A percentile compares a stretch with the other conserved stretches of the same genome.
Conservation (phyloP, 768 basidiomycete species). For the Amylocystis lapponica region DNA sequence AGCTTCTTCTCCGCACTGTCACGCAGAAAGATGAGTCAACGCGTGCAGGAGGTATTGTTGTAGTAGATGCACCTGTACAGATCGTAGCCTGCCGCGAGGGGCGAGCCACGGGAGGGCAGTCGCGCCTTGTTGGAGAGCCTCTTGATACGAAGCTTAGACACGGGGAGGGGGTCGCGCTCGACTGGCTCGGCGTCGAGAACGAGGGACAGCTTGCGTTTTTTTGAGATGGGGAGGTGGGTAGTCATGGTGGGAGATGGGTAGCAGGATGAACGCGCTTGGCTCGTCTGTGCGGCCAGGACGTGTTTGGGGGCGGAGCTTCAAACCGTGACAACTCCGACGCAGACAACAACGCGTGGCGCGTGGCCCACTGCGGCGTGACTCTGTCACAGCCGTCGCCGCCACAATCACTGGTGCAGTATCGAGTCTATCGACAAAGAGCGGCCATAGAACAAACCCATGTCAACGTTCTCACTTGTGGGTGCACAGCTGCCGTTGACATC, state of each 20-base stretch:
- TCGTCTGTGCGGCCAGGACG: conserved; percentile 17
- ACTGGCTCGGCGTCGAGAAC: conserved; percentile 22
- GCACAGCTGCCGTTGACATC: conserved; percentile 3
- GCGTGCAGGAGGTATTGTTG: not conserved
- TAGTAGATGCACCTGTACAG: conserved; percentile 68
- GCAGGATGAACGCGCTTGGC: conserved; percentile 2
- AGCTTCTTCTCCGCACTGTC: conserved; percentile 76
- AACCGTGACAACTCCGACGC: conserved; percentile 37
- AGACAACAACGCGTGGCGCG: not conserved
- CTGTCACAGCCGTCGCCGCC: not conserved
- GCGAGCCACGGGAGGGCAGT: conserved; percentile 81
- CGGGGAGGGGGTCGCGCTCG: conserved; percentile 29
- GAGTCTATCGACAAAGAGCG: too few relatives aligned
- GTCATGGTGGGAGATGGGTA: conserved; percentile 9
- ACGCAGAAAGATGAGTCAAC: not conserved
- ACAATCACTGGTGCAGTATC: too few relatives aligned
- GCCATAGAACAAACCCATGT: too few relatives aligned
- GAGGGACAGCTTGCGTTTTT: conserved; percentile 59
- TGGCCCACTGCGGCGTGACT: not conserved
- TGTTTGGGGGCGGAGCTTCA: conserved; percentile 24
- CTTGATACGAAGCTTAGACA: conserved; percentile 70
- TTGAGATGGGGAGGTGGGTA: conserved; percentile 27
- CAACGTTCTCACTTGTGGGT: conserved; percentile 1
- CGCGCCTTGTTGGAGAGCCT: conserved; percentile 76
- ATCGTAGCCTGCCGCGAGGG: conserved; percentile 91